These are phyloP conservation scores for Sporothrix protearum DNA, from an alignment of 2,329 filamentous ascomycete genomes.

Conservation along the genomic window DNA sequence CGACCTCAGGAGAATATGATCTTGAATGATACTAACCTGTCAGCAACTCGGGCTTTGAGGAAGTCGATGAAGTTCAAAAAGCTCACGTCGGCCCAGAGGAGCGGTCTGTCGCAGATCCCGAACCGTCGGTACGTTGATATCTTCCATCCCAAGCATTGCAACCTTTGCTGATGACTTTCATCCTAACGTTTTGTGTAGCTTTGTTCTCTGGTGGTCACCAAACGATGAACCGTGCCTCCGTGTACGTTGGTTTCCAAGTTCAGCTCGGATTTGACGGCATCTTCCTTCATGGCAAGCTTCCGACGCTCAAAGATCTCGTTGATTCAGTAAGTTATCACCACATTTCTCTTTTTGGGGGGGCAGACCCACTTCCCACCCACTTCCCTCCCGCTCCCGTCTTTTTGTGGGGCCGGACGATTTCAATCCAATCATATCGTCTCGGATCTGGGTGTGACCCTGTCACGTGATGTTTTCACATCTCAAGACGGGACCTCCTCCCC, in stretches of 20 bases:
- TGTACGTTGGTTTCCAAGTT: conserved; percentile 99
- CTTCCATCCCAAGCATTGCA: conserved; percentile 39
- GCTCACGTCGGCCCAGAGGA: conserved; percentile 92
- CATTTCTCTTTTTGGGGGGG: neutral
- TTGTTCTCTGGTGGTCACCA: conserved; percentile 87
- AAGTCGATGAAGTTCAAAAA: conserved; percentile 97
- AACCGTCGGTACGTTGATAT: conserved; percentile 69
- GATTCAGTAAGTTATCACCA: conserved; percentile 58
- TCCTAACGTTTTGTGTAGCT: neutral
- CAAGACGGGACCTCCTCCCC: neutral
- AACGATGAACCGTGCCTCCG: conserved; percentile 91
- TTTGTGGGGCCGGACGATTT: neutral
- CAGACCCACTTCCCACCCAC: neutral
- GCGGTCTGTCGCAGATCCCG: conserved; percentile 95
- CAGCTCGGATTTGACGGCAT: conserved; percentile 97
- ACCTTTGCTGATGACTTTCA: neutral
- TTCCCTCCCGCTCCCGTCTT: neutral
- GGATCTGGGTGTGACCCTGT: too few relatives aligned
- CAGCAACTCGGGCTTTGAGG: conserved; percentile 52
- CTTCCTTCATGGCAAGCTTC: conserved; percentile 98
- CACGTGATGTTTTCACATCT: neutral
- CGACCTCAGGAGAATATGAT: too few relatives aligned
- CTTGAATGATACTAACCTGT: too few relatives aligned
- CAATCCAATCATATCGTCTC: neutral
- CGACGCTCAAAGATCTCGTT: conserved; percentile 96